These are phyloP conservation scores for Pythium apleroticum DNA, from an alignment of 352 stramenopile genomes.

Conservation along the genomic window DNA sequence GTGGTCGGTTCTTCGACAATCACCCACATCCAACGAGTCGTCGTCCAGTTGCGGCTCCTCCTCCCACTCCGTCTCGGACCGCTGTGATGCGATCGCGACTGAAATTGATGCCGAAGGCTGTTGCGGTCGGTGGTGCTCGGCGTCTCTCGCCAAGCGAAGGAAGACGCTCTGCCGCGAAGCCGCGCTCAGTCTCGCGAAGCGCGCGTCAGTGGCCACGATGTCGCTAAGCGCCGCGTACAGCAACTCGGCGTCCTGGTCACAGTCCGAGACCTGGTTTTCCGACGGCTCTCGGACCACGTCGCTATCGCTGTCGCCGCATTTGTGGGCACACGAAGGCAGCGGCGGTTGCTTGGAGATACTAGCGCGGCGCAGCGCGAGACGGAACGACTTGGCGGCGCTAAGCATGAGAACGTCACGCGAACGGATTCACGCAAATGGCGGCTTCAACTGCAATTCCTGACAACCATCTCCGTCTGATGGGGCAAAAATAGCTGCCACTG, in stretches of 20 bases:
- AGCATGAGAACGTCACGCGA: slow-evolving; percentile 9
- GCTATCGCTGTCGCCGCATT: neutral
- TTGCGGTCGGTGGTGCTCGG: neutral
- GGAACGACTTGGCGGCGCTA: slow-evolving; percentile 25
- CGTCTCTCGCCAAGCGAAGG: slow-evolving; percentile 14
- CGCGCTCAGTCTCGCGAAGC: slow-evolving; percentile 4
- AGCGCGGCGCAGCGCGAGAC: slow-evolving; percentile 15
- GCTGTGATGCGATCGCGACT: slow-evolving; percentile 6
- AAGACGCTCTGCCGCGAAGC: neutral
- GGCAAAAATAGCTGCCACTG: slow-evolving; percentile 10
- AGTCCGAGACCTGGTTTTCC: slow-evolving; percentile 11
- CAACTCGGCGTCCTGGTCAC: slow-evolving; percentile 9
- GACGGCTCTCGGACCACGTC: slow-evolving; percentile 9
- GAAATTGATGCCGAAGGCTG: neutral
- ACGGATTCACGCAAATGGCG: neutral
- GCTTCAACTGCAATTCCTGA: neutral
- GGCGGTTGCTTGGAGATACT: slow-evolving; percentile 13
- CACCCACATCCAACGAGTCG: neutral
- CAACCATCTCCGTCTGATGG: neutral
- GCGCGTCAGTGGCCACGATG: slow-evolving; percentile 8
- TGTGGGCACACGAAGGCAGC: neutral
- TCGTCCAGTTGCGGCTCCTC: neutral
- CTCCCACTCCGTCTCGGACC: slow-evolving; percentile 18
- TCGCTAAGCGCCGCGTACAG: slow-evolving; percentile 18
- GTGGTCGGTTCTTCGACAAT: neutral